phyloP scores from a whole-genome alignment of 1,284 basidiomycete species.

The Phellinidium pouzarii region DNA sequence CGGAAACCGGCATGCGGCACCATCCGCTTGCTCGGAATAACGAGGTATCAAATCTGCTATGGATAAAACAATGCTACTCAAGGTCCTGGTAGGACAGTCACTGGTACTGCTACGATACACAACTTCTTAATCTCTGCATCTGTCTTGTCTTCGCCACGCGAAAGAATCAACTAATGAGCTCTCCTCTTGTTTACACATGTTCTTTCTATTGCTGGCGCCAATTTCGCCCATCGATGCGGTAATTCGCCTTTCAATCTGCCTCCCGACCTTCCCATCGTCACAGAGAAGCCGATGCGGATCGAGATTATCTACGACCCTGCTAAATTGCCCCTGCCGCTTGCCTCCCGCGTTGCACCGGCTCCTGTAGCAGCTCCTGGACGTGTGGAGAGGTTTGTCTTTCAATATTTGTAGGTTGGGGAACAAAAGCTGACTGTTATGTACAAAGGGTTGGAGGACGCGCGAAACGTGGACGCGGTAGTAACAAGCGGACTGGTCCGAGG shows the following conservation, averaged over 20 bases:
- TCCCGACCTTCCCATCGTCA: slow-evolving; percentile 22
- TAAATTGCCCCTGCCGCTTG: slow-evolving; percentile 57
- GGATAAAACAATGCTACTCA: background rate
- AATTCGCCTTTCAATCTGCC: slow-evolving; percentile 18
- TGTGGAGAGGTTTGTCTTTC: slow-evolving; percentile 37
- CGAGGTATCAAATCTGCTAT: background rate
- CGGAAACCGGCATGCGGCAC: background rate
- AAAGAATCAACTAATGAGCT: slow-evolving; percentile 58
- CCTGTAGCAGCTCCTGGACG: slow-evolving; percentile 34
- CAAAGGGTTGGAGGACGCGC: slow-evolving; percentile 35
- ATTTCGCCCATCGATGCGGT: background rate
- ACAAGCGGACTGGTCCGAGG: slow-evolving; percentile 62
- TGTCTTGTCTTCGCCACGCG: background rate
- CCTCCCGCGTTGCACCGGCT: slow-evolving; percentile 61
- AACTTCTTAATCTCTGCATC: slow-evolving; percentile 4
- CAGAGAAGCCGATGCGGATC: slow-evolving; percentile 97
- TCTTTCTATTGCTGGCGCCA: slow-evolving; percentile 4
- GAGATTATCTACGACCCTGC: slow-evolving; percentile 93
- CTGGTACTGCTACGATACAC: background rate
- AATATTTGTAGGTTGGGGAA: slow-evolving; percentile 2
- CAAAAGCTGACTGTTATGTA: slow-evolving; percentile 17
- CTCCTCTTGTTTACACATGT: slow-evolving; percentile 28
- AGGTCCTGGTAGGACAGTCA: background rate
- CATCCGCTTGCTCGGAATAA: background rate
- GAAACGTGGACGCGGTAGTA: slow-evolving; percentile 43